These are phyloP conservation scores for Cyberlindnera mrakii DNA, from an alignment of 805 yeast species.

Conservation along the genomic window DNA sequence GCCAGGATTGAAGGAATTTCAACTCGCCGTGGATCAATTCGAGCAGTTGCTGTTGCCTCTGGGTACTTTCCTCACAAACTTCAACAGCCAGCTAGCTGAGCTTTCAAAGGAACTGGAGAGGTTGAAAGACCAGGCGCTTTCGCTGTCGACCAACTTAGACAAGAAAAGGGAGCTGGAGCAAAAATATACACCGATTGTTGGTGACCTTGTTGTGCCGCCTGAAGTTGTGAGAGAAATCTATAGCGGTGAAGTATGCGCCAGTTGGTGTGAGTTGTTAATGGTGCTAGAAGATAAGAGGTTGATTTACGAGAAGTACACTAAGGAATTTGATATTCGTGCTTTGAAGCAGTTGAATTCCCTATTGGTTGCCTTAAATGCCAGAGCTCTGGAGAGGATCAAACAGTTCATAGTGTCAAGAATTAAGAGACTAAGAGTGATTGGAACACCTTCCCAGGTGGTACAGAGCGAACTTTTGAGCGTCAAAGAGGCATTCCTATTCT, in stretches of 20 bases:
- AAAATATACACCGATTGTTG: conserved; percentile 65
- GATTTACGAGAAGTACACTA: conserved; percentile 39
- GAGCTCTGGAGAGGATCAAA: conserved; percentile 71
- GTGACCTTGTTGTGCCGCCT: conserved; percentile 74
- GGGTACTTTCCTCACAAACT: conserved; percentile 43
- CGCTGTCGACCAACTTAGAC: conserved; percentile 40
- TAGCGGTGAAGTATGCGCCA: conserved; percentile 44
- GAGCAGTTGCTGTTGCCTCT: conserved; percentile 37
- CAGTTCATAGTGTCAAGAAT: conserved; percentile 62
- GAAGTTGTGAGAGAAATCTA: conserved; percentile 52
- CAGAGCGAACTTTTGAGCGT: conserved; percentile 62
- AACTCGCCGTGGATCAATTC: conserved; percentile 16
- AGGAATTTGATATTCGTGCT: conserved; percentile 16
- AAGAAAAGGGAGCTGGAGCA: conserved; percentile 42
- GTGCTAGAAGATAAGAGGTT: conserved; percentile 53
- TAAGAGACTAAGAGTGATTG: conserved; percentile 54
- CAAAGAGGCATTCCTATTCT: conserved; percentile 55
- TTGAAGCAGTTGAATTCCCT: conserved; percentile 23
- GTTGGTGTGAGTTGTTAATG: conserved; percentile 64
- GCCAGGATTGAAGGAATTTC: conserved; percentile 12
- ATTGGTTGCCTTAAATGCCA: conserved; percentile 46
- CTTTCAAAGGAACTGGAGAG: conserved; percentile 57
- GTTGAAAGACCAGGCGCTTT: conserved; percentile 47
- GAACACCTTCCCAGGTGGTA: conserved; percentile 66
- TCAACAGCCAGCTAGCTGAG: conserved; percentile 51